Evolutionary conservation across 202 grass and related monocot genomes (phyloP), one percentile per base, ranked within the genome.

Genomic region (Carex arenaria): DNA sequence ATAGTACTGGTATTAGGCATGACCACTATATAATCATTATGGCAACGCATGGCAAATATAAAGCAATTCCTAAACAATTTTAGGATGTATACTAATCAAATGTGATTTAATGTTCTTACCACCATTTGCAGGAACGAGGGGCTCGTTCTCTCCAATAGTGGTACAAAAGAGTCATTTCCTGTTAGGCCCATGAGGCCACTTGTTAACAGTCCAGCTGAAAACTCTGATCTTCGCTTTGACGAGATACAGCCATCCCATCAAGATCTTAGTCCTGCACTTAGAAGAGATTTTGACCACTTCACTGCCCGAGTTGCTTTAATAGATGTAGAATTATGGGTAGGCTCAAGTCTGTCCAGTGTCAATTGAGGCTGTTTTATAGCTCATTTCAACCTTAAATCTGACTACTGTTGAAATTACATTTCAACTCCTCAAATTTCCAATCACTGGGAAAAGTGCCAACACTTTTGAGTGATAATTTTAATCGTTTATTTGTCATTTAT

Each of bases 291-390:
- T 45, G 31, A 15, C 23, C 38, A 54, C 15, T 82, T 69, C 10
- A 70, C 80, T 82, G 64, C 80, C 26, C 45, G 80, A 56, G 40
- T 67, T 82, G 45, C 80, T n/a, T 55, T 82, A n/a, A 70, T 82
- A 20, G 80, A 82, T 67, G 31, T 54, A 82, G 80, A 82, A 82
- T 82, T 67, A 23, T 82, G 80, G 80, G 80, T 82, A 57, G 3
- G 59, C 54, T 60, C 31, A 12, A 36, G 31, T 78, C 72, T 75
- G 47, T 55, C 14, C 28, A 9, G 1, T 54, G 49, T 56, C 5
- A 75, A 54, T 30, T 31, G 23, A 74, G 11, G 71, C 71, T 53
- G 20, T 54, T 74, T 74, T 51, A 55, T 26, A 75, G 23, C 49
- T 75, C 22, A 32, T 32, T 17, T 75, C 23, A 32, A 75, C 0